These are phyloP conservation scores for Cercospora sesami DNA, from an alignment of 2,329 filamentous ascomycete species.

Conservation along the genomic window DNA sequence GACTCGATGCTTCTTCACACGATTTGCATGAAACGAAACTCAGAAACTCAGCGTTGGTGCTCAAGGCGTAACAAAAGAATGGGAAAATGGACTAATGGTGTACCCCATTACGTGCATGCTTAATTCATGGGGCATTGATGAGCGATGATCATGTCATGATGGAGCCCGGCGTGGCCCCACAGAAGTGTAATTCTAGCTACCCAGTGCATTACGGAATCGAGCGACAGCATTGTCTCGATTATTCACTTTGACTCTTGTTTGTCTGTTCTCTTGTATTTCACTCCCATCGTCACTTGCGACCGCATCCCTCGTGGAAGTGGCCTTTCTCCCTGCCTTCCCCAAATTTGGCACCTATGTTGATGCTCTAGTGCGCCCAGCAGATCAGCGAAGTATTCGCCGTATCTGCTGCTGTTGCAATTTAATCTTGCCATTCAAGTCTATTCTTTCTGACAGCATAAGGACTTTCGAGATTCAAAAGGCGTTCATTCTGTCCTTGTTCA, in stretches of 20 bases:
- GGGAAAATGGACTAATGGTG: conserved; percentile 21
- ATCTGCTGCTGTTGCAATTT: too few species aligned
- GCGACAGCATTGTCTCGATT: not conserved
- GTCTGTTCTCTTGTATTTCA: not conserved
- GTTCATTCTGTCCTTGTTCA: too few species aligned
- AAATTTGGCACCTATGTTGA: too few species aligned
- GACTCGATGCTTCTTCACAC: conserved; percentile 16
- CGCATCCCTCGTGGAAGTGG: too few species aligned
- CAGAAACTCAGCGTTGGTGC: conserved; percentile 21
- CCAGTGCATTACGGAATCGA: not conserved
- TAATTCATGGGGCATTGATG: conserved; percentile 14
- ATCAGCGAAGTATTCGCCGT: too few species aligned
- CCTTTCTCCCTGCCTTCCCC: too few species aligned
- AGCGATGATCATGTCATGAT: conserved; percentile 17
- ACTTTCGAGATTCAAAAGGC: too few species aligned
- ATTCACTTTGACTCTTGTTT: not conserved
- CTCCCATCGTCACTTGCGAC: too few species aligned
- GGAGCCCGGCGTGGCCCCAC: conserved; percentile 16
- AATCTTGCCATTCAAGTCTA: too few species aligned
- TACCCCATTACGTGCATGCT: conserved; percentile 29
- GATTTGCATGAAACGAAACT: conserved; percentile 16
- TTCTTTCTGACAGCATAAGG: too few species aligned
- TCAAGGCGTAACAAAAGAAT: conserved; percentile 22
- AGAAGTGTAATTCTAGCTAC: conserved; percentile 5
- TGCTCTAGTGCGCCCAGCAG: too few species aligned